Base-by-base conservation (phyloP, 2,329 filamentous ascomycete genomes). In the Pseudogymnoascus verrucosus region DNA sequence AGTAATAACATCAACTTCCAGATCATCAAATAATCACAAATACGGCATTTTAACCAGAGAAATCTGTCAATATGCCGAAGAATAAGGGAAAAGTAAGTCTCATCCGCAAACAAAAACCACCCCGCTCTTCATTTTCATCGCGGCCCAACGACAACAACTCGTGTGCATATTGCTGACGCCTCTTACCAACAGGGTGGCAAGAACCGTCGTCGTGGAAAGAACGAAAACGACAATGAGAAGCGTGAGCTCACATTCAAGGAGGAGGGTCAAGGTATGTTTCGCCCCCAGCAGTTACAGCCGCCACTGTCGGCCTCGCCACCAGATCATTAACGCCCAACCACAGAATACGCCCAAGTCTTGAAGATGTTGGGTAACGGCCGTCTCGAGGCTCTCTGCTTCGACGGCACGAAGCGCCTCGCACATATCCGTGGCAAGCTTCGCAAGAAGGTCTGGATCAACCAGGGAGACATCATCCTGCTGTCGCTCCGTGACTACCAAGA, bases 391-490 rank as follows among this genome's bases (percentile, higher is more conserved):
- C 82, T 73, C 61, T 98, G 93, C 82, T 99, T 99, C 78, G 95
- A 98, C 76, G 93, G 93, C 75, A 87, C 89, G 70, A 92, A 92
- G 77, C 88, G 91, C 66, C 85, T 91, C 42, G 90, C 89, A 68
- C 89, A 93, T 76, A 91, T 91, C 73, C 91, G 93, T 68, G 93
- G 93, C 80, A 98, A 99, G 81, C 90, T 99, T 74, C 88, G 95
- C 74, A 99, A 99, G 86, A 99, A 99, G 86, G 95, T 98, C 78
- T 97, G 92, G 92, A 97, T 97, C 84, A 97, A 96, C 84, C 92
- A 96, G 81, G 92, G 92, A 75, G 91, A 96, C 77, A 96, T 96
- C 76, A 93, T 93, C 76, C 85, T 93, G 54, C 82, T 93, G 66
- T 93, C 89, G 37, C 88, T 96, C 66, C 90, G 91, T 71, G 92